phyloP scores from a whole-genome alignment of 2,329 filamentous ascomycete species.

The Cytospora piceae region DNA sequence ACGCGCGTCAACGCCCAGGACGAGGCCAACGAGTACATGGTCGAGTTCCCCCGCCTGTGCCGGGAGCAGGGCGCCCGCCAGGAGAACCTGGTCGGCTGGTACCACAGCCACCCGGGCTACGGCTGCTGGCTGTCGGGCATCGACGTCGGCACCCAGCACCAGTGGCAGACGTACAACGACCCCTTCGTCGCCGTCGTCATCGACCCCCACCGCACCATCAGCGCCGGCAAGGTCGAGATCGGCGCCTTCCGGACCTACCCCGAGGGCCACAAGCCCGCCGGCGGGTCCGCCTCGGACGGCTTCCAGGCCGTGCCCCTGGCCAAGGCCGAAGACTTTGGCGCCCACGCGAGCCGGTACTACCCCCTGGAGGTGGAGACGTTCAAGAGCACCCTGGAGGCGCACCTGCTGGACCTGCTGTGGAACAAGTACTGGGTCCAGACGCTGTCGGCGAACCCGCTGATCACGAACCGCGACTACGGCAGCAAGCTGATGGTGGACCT shows the following conservation, averaged over 20 bases:
- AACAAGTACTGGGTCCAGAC: slow-evolving; percentile 99
- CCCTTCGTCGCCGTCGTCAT: slow-evolving; percentile 96
- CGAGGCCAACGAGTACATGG: slow-evolving; percentile 96
- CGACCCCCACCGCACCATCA: slow-evolving; percentile 93
- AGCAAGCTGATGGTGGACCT: slow-evolving; percentile 92
- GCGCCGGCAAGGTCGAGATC: slow-evolving; percentile 93
- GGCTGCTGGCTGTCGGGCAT: slow-evolving; percentile 98
- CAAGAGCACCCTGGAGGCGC: slow-evolving; percentile 88
- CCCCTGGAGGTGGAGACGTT: slow-evolving; percentile 89
- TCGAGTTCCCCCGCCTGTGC: slow-evolving; percentile 77
- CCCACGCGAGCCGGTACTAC: slow-evolving; percentile 90
- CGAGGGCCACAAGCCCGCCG: slow-evolving; percentile 64
- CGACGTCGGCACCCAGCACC: slow-evolving; percentile 85
- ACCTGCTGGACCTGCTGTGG: slow-evolving; percentile 88
- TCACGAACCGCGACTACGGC: slow-evolving; percentile 90
- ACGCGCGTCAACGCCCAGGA: slow-evolving; percentile 95
- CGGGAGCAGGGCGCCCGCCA: slow-evolving; percentile 71
- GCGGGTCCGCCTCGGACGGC: slow-evolving; percentile 49
- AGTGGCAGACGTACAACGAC: slow-evolving; percentile 84
- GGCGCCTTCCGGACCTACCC: slow-evolving; percentile 94
- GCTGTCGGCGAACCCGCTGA: slow-evolving; percentile 84
- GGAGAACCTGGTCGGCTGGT: slow-evolving; percentile 97
- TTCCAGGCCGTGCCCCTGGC: slow-evolving; percentile 83
- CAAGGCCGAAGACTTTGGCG: slow-evolving; percentile 95
- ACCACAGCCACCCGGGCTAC: slow-evolving; percentile 96